Percentiles rank a stretch among this genome's conserved stretches.
phyloP scores from a whole-genome alignment of 805 yeast genomes.

The Maudiozyma barnettii region DNA sequence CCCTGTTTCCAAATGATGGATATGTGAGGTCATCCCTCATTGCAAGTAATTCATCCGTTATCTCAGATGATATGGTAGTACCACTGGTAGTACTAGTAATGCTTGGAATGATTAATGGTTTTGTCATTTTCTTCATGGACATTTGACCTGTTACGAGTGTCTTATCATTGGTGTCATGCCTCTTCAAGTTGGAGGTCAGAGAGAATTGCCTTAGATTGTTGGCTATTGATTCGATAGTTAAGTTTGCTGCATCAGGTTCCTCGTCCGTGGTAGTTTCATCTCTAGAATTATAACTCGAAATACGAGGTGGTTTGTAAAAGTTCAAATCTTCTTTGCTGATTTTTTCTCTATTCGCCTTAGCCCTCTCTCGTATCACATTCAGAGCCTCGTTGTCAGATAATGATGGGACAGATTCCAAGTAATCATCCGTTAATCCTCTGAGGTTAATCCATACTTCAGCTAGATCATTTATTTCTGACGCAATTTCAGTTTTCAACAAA shows the following conservation, averaged over 20 bases:
- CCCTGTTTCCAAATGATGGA: neutral
- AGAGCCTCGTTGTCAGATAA: neutral
- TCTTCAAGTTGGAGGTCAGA: conserved; percentile 3
- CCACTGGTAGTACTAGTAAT: neutral
- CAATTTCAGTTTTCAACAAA: conserved; percentile 31
- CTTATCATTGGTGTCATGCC: neutral
- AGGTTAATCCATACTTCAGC: conserved; percentile 30
- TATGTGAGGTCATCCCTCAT: neutral
- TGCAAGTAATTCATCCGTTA: neutral
- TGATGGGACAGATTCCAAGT: conserved; percentile 4
- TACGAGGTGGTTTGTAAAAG: conserved; percentile 5
- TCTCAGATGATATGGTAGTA: neutral
- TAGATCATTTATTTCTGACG: conserved; percentile 29
- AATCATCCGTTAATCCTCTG: conserved; percentile 11
- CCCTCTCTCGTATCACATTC: neutral
- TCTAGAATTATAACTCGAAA: conserved; percentile 1
- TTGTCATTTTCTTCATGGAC: neutral
- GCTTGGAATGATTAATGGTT: neutral
- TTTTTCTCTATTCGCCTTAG: neutral
- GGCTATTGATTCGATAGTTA: conserved; percentile 9
- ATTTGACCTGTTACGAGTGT: neutral
- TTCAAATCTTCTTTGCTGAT: neutral
- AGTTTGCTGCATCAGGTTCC: conserved; percentile 9
- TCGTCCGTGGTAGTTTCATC: conserved; percentile 10
- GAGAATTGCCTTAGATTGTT: conserved; percentile 9